Evolutionary conservation across 2,329 filamentous ascomycete species (phyloP).

Genomic region (Botrytis paeoniae): DNA sequence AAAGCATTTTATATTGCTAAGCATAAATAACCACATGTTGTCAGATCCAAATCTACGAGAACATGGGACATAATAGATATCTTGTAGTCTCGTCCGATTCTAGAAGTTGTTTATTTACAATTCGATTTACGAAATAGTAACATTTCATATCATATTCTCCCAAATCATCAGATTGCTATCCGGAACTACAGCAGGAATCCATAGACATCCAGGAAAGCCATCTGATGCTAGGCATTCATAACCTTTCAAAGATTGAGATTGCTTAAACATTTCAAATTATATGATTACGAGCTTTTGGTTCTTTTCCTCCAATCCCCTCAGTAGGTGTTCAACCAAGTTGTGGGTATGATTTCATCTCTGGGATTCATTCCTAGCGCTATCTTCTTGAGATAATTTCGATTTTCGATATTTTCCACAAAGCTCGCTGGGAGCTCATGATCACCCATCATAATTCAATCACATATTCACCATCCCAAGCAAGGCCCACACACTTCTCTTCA

Average conservation of each 20-base stretch:
- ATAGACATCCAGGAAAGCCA: not conserved
- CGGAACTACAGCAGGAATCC: too few species aligned
- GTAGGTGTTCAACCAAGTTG: not conserved
- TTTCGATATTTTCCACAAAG: not conserved
- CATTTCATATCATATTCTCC: not conserved
- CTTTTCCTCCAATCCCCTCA: not conserved
- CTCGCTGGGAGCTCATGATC: not conserved
- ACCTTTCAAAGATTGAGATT: not conserved
- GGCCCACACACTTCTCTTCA: too few species aligned
- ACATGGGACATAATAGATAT: not conserved
- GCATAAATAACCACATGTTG: not conserved
- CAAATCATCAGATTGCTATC: not conserved
- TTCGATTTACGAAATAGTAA: not conserved
- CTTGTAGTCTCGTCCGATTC: not conserved
- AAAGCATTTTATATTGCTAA: not conserved
- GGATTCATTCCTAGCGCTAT: too few species aligned
- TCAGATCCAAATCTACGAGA: not conserved
- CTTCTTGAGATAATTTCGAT: too few species aligned
- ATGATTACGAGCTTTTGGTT: fast-evolving
- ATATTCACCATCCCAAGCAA: not conserved
- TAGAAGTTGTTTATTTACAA: not conserved
- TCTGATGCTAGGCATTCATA: not conserved
- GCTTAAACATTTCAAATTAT: not conserved
- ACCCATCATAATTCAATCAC: not conserved
- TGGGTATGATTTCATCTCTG: not conserved